Percentiles rank a stretch among this genome's conserved stretches.
Conservation (phyloP, 805 yeast genomes). For the Yarrowia sp. region DNA sequence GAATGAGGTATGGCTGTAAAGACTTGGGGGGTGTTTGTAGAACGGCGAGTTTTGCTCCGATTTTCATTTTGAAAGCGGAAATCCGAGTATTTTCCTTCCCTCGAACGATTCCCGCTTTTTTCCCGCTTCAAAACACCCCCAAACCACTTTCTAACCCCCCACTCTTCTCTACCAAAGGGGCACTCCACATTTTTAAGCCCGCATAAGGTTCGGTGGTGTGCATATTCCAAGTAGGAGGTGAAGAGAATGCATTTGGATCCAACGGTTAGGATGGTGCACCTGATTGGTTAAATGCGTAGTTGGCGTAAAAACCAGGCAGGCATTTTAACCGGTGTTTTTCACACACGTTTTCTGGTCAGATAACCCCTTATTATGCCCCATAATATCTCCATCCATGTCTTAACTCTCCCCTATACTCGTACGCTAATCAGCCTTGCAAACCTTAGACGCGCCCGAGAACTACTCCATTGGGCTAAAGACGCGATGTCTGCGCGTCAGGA, state of each 20-base stretch:
- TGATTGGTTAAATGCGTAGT: no score
- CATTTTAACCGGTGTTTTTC: no score
- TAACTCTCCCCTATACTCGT: no score
- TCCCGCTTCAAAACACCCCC: not conserved
- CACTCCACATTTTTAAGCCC: not conserved
- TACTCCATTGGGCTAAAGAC: not conserved
- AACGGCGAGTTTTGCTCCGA: no score
- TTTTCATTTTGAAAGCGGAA: not conserved
- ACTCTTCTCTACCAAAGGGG: not conserved
- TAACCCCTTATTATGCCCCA: no score
- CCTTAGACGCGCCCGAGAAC: not conserved
- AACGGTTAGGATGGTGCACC: not conserved
- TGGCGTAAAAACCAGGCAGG: no score
- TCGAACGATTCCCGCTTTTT: not conserved
- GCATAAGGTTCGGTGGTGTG: constrained; percentile 8
- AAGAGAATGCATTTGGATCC: not conserved
- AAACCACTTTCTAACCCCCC: not conserved
- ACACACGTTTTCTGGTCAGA: no score
- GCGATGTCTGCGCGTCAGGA: constrained; percentile 3
- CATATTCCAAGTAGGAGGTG: constrained; percentile 5
- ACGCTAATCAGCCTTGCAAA: not conserved
- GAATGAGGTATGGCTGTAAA: not conserved
- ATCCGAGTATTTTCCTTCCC: not conserved
- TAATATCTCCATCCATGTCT: not conserved
- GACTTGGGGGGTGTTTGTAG: not conserved